Conservation (phyloP, 2,329 filamentous ascomycete genomes). For the Nemania serpens region DNA sequence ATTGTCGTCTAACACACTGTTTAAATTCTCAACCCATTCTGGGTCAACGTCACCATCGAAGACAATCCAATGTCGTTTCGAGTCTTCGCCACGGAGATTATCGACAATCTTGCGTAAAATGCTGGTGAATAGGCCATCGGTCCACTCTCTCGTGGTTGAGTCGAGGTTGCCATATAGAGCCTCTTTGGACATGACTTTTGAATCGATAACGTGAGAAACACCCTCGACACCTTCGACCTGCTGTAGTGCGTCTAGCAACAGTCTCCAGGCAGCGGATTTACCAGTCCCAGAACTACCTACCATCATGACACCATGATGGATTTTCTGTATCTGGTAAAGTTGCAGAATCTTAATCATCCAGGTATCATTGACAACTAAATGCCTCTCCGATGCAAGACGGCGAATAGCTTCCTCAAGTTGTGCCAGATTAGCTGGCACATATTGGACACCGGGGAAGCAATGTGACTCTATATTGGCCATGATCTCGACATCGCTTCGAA, state of each 20-base stretch:
- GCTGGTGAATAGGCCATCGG: constrained; percentile 96
- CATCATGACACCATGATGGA: constrained; percentile 99
- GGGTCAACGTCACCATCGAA: constrained; percentile 99
- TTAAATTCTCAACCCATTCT: constrained; percentile 99
- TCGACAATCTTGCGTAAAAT: constrained; percentile 98
- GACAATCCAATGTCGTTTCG: constrained; percentile 98
- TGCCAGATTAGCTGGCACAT: constrained; percentile 85
- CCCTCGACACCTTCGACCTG: constrained; percentile 90
- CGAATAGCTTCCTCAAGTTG: constrained; percentile 81
- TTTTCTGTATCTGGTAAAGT: constrained; percentile 95
- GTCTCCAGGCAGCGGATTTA: constrained; percentile 94
- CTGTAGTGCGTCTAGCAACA: constrained; percentile 88
- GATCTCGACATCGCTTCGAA: constrained; percentile 86
- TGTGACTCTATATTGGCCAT: constrained; percentile 83
- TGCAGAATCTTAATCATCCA: constrained; percentile 99
- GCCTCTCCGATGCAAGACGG: constrained; percentile 79
- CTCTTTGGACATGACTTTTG: constrained; percentile 99
- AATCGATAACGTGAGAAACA: constrained; percentile 96
- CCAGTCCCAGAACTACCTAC: constrained; percentile 97
- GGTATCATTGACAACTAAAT: constrained; percentile 86
- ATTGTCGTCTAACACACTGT: constrained; percentile 99
- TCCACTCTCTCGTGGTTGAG: constrained; percentile 97
- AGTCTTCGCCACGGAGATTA: constrained; percentile 94
- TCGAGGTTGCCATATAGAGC: constrained; percentile 94
- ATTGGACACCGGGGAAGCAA: constrained; percentile 91